Evolutionary conservation across 352 stramenopile genomes (phyloP).

Genomic region (Phytopythium ostracodes): DNA sequence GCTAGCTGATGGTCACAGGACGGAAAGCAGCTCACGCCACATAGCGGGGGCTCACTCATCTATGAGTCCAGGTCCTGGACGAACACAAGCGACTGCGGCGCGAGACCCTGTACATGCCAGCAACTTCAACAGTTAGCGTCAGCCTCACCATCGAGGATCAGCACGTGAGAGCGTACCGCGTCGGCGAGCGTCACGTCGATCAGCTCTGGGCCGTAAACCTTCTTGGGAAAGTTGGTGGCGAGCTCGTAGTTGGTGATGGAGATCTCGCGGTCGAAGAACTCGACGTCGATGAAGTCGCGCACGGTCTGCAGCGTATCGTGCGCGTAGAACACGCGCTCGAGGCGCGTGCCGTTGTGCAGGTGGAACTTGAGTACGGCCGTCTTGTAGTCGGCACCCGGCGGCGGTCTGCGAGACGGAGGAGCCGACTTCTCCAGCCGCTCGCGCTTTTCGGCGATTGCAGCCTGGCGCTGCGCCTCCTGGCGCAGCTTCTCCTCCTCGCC

Average conservation of each 20-base stretch:
- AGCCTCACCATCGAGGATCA: background rate
- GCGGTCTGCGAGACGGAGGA: conserved; percentile 44
- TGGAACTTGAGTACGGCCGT: conserved; percentile 79
- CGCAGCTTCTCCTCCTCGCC: conserved; percentile 19
- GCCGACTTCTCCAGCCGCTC: conserved; percentile 27
- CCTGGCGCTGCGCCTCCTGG: conserved; percentile 25
- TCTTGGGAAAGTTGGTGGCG: conserved; percentile 84
- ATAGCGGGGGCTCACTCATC: background rate
- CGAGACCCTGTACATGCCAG: conserved; percentile 40
- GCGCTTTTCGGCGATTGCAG: conserved; percentile 61
- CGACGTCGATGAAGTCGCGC: conserved; percentile 78
- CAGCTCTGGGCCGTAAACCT: conserved; percentile 58
- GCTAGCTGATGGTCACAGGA: background rate
- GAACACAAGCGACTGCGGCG: conserved; percentile 71
- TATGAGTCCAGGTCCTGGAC: conserved; percentile 85
- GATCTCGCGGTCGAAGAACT: conserved; percentile 76
- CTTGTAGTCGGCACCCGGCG: conserved; percentile 52
- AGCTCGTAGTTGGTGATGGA: conserved; percentile 77
- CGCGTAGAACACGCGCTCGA: conserved; percentile 80
- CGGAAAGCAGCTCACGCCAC: background rate
- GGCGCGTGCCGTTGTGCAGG: conserved; percentile 67
- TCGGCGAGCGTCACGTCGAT: conserved; percentile 61
- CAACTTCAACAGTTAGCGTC: background rate
- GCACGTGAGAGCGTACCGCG: conserved; percentile 35
- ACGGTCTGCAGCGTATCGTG: conserved; percentile 75